Evolutionary conservation across 2,329 filamentous ascomycete genomes (phyloP), one percentile per base, ranked within the genome.

Genomic region (Pseudogymnoascus sp.): DNA sequence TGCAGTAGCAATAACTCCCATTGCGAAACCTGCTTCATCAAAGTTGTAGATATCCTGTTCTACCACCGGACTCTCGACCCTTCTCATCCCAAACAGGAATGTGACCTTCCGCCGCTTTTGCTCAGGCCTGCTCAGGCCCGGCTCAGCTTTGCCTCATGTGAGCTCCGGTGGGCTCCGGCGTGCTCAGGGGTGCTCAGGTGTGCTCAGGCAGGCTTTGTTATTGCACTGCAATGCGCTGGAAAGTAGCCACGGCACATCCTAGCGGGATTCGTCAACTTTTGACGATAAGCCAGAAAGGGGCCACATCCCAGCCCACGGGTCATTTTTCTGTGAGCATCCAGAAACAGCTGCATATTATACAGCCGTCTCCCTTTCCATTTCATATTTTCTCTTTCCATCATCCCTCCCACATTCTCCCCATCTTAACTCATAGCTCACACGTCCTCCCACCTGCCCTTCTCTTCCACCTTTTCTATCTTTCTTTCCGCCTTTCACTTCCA

Each of bases 221-320:
- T 9, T 38, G 35, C 35, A 38, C 35, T n/a, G 15, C 35, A 38
- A 38, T n/a, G 8, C 35, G 10, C 35, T 37, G 15, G n/a, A 39
- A 39, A 38, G 35, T 38, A 38, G n/a, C 35, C 18, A 18, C n/a
- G 34, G n/a, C 59, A 58, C 57, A 64, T 64, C 59, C 63, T 41
- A 65, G 10, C 13, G 64, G 60, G 61, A 28, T 63, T 63, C 55
- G 57, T 63, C 45, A 65, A 62, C 59, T 64, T 65, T 65, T 64
- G 62, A 61, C 60, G 30, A 63, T 61, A 59, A 55, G 62, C 57
- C 62, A 48, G 34, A 64, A 64, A 61, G 52, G 30, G 59, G 52
- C 59, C 48, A 58, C 52, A 62, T 59, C 62, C 56, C 15, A 64
- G 59, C 57, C 59, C 30, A 61, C 41, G 35, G 59, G 48, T 65